phyloP scores from a whole-genome alignment of 768 basidiomycete genomes.

The Kwoniella dejecticola region DNA sequence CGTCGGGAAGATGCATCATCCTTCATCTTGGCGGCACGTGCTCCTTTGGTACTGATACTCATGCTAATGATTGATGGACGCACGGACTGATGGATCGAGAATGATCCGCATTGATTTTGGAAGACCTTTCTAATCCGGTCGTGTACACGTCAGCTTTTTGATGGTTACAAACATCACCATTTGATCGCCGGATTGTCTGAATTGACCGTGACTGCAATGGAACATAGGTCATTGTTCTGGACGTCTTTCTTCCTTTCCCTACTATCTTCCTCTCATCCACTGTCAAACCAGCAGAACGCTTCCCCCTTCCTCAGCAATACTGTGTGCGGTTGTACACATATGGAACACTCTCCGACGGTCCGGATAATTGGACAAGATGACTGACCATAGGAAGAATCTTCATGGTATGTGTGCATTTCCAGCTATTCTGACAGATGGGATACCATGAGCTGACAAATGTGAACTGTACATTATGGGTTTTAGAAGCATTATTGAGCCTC shows the following conservation, averaged over 20 bases:
- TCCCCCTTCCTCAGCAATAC: neutral
- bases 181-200: no score
- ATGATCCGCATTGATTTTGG: no score
- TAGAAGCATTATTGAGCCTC: no score
- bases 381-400: neutral
- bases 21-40: no score
- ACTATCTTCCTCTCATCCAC: neutral
- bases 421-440: neutral
- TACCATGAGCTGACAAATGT: neutral
- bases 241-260: neutral
- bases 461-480: neutral
- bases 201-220: no score
- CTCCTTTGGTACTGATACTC: no score
- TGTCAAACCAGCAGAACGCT: neutral
- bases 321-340: neutral
- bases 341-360: neutral
- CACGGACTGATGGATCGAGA: no score
- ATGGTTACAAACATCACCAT: no score
- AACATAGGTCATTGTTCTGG: no score
- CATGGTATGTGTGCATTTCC: constrained; percentile 5
- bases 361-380: neutral
- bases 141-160: no score
- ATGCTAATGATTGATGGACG: no score
- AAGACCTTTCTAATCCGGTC: no score
- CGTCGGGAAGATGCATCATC: neutral